Conservation (phyloP, 805 yeast genomes). For the Kodamaea neixiangensis region DNA sequence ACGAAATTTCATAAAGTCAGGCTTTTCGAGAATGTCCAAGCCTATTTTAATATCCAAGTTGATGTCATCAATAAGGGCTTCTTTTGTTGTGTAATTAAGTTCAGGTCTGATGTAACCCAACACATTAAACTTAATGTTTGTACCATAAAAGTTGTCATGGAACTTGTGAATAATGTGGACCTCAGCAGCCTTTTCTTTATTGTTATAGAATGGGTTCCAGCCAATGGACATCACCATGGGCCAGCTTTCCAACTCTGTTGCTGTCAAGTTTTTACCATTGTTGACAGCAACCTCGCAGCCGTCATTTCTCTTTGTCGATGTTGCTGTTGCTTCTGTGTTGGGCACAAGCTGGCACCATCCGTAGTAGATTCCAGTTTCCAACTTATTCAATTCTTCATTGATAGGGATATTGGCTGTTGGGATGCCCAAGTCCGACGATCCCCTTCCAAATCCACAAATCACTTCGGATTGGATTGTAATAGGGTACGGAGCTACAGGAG, state of each 20-base stretch:
- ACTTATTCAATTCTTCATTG: constrained; percentile 41
- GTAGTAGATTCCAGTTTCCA: constrained; percentile 83
- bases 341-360: constrained; percentile 61
- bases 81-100: constrained; percentile 76
- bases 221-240: constrained; percentile 98
- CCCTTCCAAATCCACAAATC: constrained; percentile 91
- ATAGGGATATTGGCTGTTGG: constrained; percentile 93
- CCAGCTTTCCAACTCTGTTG: constrained; percentile 46
- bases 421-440: constrained; percentile 88
- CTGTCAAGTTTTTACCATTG: constrained; percentile 55
- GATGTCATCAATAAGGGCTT: constrained; percentile 84
- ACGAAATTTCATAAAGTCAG: constrained; percentile 14
- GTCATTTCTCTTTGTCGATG: constrained; percentile 18
- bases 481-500: constrained; percentile 52
- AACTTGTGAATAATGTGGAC: constrained; percentile 83
- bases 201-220: constrained; percentile 89
- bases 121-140: constrained; percentile 63
- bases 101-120: constrained; percentile 94
- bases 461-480: constrained; percentile 47
- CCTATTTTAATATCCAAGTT: constrained; percentile 77
- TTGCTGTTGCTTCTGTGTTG: constrained; percentile 11
- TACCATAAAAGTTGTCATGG: constrained; percentile 74
- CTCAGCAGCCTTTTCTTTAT: constrained; percentile 80
- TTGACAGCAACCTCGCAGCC: constrained; percentile 48
- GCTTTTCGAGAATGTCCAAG: constrained; percentile 39